These are phyloP conservation scores for Linum trigynum DNA, from an alignment of 345 rosid species.

Conservation along the genomic window DNA sequence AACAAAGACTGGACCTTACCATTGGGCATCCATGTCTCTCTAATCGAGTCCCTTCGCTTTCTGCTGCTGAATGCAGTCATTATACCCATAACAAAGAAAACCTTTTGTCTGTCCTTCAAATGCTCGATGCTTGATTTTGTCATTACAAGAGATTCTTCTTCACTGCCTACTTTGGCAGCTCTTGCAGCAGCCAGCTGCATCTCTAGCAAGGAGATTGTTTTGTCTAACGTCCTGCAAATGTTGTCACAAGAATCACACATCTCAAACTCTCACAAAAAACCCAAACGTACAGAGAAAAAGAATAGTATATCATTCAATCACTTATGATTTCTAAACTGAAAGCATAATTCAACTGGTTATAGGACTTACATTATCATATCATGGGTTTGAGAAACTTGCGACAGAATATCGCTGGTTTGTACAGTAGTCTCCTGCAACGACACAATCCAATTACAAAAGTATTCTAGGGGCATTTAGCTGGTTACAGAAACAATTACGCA, in stretches of 20 bases:
- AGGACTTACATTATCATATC: conserved; percentile 67
- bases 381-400: conserved; percentile 87
- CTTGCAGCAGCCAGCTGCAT: conserved; percentile 73
- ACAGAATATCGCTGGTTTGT: conserved; percentile 61
- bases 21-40: conserved; percentile 72
- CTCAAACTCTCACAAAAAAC: neutral
- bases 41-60: conserved; percentile 68
- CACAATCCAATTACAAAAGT: conserved; percentile 9
- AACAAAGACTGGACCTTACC: conserved; percentile 25
- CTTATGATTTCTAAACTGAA: neutral
- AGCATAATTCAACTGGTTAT: conserved; percentile 8
- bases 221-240: conserved; percentile 53
- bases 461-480: conserved; percentile 10
- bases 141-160: conserved; percentile 31
- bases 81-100: conserved; percentile 76
- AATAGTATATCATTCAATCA: neutral
- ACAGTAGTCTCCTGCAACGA: conserved; percentile 37
- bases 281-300: neutral
- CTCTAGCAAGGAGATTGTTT: conserved; percentile 65
- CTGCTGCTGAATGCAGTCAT: conserved; percentile 78
- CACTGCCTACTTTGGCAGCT: conserved; percentile 38
- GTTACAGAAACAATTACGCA: conserved; percentile 1
- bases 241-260: conserved; percentile 3
- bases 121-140: conserved; percentile 33
- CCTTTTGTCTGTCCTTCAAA: conserved; percentile 44